Evolutionary conservation across 345 rosid genomes (phyloP), one percentile per base, ranked within the genome.

Genomic region (Hevea brasiliensis): DNA sequence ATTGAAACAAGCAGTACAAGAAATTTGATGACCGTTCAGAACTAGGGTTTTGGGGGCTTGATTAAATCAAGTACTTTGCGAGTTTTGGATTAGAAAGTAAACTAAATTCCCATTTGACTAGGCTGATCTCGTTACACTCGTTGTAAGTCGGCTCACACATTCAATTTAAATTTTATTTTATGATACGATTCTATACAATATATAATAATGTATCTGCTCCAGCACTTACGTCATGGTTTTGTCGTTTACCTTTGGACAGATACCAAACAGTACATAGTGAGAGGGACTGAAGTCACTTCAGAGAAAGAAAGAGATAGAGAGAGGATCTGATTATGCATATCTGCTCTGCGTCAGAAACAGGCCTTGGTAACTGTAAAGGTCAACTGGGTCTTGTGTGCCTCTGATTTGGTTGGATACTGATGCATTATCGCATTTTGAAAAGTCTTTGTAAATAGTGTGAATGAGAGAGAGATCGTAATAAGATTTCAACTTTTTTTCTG

Each of bases 191-290:
- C 13, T 45, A 2, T 13, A 50, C 17, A 50, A 50, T 50, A 47
- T 11, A 13, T 1, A 13, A 23, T 23, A 14, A 15, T 18, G 0
- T 26, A 24, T 29, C 5, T 57, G 3, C 7, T 50, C 41, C 47
- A 24, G 66, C 13, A 48, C 29, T 48, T 44, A 45, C 72, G 41
- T 54, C 50, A 45, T 61, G 57, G 47, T 44, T 17, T 61, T 60
- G 77, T 74, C 73, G 54, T 74, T 74, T 54, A 23, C 73, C 40
- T 68, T 58, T 65, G 60, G 50, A 53, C 79, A 77, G 80, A 74
- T 76, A 77, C 81, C 79, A 67, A 32, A 61, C 23, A 32, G 61
- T 21, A 76, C 61, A 44, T 26, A 11, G 37, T 27, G 41, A 29
- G 63, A 27, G 17, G 1, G 41, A 27, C 40, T 59, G 63, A 59